A percentile compares a stretch with the other conserved stretches of the same genome.
These are phyloP conservation scores for Apophysomyces variabilis DNA, from an alignment of 371 early-diverging fungal species.

Conservation along the genomic window DNA sequence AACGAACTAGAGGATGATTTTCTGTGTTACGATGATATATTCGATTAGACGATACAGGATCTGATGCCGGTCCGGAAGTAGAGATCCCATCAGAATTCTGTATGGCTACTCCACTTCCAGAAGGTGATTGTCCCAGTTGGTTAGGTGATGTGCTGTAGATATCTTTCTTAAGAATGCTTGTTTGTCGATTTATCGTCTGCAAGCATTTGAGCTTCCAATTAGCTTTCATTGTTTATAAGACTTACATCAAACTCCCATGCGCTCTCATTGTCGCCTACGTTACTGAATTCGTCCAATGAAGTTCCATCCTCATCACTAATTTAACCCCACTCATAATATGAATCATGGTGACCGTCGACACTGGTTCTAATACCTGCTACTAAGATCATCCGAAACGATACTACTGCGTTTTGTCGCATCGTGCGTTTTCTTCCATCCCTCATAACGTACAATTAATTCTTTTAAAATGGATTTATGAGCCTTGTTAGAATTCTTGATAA, in stretches of 20 bases:
- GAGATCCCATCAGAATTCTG: not conserved
- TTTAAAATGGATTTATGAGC: conserved; percentile 45
- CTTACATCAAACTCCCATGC: conserved; percentile 56
- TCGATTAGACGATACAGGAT: conserved; percentile 10
- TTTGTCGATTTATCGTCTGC: not conserved
- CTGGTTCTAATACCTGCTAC: conserved; percentile 36
- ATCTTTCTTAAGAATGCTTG: not conserved
- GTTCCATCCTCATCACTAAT: conserved; percentile 28
- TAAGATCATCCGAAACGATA: conserved; percentile 45
- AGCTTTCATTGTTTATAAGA: not conserved
- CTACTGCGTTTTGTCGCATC: conserved; percentile 46
- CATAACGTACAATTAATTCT: conserved; percentile 57
- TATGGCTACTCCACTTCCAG: not conserved
- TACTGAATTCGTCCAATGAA: conserved; percentile 33
- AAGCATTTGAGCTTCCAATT: not conserved
- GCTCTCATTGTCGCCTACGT: conserved; percentile 29
- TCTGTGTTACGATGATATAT: conserved; percentile 37
- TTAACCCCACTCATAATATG: not conserved
- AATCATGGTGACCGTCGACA: not conserved
- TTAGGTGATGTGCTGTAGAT: not conserved
- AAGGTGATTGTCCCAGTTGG: not conserved
- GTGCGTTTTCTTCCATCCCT: conserved; percentile 53
- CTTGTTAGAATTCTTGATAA: conserved; percentile 58
- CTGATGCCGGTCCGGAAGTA: not conserved
- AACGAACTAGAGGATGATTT: conserved; percentile 42